phyloP scores from a whole-genome alignment of 495 filamentous ascomycete species.

The Xylaria nigripes region DNA sequence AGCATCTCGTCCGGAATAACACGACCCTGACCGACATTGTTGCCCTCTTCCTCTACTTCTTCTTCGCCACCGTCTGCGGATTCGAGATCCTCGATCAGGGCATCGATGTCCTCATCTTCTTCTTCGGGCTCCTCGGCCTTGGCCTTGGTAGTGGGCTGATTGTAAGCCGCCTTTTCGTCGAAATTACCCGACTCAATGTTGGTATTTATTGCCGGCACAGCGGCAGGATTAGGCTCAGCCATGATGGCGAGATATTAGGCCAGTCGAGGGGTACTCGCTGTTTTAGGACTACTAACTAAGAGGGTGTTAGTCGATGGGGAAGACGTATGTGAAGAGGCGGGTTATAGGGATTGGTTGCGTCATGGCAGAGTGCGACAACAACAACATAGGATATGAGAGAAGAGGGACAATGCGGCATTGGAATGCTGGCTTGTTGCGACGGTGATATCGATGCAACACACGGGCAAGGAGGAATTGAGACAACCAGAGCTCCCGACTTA shows the following conservation, averaged over 20 bases:
- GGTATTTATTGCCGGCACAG: conserved; percentile 44
- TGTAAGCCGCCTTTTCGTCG: conserved; percentile 45
- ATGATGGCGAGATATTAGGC: conserved; percentile 29
- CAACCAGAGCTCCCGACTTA: conserved; percentile 7
- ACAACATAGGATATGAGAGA: background rate
- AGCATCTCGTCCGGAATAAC: conserved; percentile 58
- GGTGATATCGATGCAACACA: conserved; percentile 7
- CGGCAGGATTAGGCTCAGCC: conserved; percentile 39
- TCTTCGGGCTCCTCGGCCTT: conserved; percentile 50
- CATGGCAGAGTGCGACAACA: background rate
- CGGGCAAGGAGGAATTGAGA: background rate
- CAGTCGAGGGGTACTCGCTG: conserved; percentile 15
- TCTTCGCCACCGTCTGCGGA: conserved; percentile 61
- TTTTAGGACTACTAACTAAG: conserved; percentile 13
- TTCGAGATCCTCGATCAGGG: conserved; percentile 75
- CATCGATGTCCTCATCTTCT: conserved; percentile 67
- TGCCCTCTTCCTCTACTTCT: conserved; percentile 47
- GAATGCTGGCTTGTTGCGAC: conserved; percentile 8
- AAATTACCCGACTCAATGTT: conserved; percentile 48
- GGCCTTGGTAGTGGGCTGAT: conserved; percentile 16
- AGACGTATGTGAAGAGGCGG: background rate
- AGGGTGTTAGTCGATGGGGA: background rate
- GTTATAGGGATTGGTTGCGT: background rate
- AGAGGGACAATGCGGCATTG: background rate
- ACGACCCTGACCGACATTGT: conserved; percentile 40